A percentile compares a stretch with the other conserved stretches of the same genome.
Evolutionary conservation across 768 basidiomycete species (phyloP).

Genomic region (Boletus edulis): DNA sequence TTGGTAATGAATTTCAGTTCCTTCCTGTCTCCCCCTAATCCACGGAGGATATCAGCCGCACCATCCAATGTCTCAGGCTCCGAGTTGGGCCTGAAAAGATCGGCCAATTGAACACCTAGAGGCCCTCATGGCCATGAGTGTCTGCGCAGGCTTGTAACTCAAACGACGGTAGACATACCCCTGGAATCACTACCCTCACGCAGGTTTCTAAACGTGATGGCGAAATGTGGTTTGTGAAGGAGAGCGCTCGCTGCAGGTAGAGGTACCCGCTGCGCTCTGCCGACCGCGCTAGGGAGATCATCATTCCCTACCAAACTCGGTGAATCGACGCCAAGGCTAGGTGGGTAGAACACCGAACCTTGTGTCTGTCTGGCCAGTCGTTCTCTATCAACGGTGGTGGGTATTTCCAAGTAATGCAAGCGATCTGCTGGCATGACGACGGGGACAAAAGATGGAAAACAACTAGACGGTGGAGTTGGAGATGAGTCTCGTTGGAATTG

Average conservation of each 20-base stretch:
- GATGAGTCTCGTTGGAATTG: neutral
- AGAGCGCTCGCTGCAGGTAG: neutral
- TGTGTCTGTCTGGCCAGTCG: too few species aligned
- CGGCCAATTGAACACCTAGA: neutral
- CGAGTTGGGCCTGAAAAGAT: neutral
- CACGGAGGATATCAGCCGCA: neutral
- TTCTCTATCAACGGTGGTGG: neutral
- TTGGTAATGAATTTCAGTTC: neutral
- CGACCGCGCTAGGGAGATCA: too few species aligned
- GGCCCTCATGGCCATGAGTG: neutral
- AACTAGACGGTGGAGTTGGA: too few species aligned
- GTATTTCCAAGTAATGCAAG: neutral
- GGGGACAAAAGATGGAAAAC: neutral
- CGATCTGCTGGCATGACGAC: slow-evolving; percentile 1
- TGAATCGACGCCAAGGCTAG: too few species aligned
- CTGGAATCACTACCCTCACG: neutral
- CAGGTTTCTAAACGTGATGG: slow-evolving; percentile 1
- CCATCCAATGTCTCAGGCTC: neutral
- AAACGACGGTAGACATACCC: neutral
- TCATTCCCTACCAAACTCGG: too few species aligned
- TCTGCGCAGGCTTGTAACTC: neutral
- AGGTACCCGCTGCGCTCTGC: neutral
- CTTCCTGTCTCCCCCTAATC: neutral
- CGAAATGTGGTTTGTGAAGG: neutral
- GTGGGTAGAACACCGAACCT: too few species aligned